Evolutionary conservation across 768 basidiomycete genomes (phyloP).

Genomic region (Podaxis sp.): DNA sequence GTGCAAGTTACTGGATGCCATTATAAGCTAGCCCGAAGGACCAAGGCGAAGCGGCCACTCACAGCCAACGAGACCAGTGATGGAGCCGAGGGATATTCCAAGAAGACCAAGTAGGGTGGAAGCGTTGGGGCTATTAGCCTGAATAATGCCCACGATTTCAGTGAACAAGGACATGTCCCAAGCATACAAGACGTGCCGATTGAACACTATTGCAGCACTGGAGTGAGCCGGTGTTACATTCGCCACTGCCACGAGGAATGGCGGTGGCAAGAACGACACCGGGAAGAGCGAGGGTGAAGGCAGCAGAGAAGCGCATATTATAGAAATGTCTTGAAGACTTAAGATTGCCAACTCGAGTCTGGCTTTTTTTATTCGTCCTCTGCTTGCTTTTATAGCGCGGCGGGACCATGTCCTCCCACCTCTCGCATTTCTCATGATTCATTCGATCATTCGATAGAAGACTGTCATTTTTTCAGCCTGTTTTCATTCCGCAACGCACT

Average conservation of each 20-base stretch:
- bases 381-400: not conserved
- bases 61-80: constrained; percentile 20
- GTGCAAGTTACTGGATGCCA: constrained; percentile 17
- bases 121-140: not conserved
- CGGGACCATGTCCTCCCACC: too few species aligned
- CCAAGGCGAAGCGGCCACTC: not conserved
- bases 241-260: not conserved
- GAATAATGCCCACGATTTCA: not conserved
- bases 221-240: not conserved
- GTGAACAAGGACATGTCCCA: too few species aligned
- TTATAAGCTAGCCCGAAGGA: not conserved
- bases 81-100: constrained; percentile 9
- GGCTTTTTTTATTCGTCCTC: not conserved
- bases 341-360: not conserved
- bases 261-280: constrained; percentile 19
- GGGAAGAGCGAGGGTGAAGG: constrained; percentile 18
- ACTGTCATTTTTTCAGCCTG: too few species aligned
- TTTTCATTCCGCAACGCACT: too few species aligned
- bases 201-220: constrained; percentile 17
- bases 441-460: too few species aligned
- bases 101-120: constrained; percentile 7
- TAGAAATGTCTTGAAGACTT: not conserved
- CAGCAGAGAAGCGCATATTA: constrained; percentile 19
- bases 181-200: not conserved
- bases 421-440: too few species aligned